Evolutionary conservation across 768 basidiomycete species (phyloP).

Genomic region (Termitomyces eurrhizus): DNA sequence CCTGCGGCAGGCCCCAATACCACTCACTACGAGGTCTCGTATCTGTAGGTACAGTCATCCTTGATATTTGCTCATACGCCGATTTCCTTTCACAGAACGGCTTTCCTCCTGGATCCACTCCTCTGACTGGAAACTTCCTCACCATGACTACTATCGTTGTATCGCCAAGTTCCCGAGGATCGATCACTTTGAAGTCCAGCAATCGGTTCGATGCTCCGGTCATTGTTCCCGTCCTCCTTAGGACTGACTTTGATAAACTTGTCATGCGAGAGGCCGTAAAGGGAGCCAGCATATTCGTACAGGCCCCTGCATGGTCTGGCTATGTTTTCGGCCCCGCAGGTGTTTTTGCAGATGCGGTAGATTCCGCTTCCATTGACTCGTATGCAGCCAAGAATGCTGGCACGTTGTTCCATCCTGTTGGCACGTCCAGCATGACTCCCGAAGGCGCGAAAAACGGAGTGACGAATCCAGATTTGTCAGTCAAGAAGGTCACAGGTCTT

Average conservation of each 20-base stretch:
- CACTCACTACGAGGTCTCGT: conserved; percentile 32
- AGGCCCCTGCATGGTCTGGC: conserved; percentile 18
- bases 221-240: conserved; percentile 44
- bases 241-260: conserved; percentile 19
- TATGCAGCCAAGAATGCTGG: conserved; percentile 18
- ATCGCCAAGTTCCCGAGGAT: conserved; percentile 18
- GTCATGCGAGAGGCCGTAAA: conserved; percentile 22
- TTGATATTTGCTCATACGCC: not conserved
- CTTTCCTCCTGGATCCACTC: conserved; percentile 8
- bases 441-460: conserved; percentile 23
- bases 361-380: conserved; percentile 20
- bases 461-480: conserved; percentile 26
- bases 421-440: conserved; percentile 24
- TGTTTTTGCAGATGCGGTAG: conserved; percentile 2
- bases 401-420: conserved; percentile 21
- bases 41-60: conserved; percentile 18
- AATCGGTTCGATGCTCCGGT: conserved; percentile 38
- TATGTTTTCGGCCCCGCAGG: conserved; percentile 13
- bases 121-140: conserved; percentile 13
- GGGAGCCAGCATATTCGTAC: conserved; percentile 12
- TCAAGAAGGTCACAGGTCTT: conserved; percentile 27
- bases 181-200: conserved; percentile 29
- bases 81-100: conserved; percentile 7
- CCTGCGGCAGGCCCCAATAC: conserved; percentile 29
- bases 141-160: conserved; percentile 12